Base-by-base conservation (phyloP, 78 protist genomes). In the Planoprotostelium fungivorum region DNA sequence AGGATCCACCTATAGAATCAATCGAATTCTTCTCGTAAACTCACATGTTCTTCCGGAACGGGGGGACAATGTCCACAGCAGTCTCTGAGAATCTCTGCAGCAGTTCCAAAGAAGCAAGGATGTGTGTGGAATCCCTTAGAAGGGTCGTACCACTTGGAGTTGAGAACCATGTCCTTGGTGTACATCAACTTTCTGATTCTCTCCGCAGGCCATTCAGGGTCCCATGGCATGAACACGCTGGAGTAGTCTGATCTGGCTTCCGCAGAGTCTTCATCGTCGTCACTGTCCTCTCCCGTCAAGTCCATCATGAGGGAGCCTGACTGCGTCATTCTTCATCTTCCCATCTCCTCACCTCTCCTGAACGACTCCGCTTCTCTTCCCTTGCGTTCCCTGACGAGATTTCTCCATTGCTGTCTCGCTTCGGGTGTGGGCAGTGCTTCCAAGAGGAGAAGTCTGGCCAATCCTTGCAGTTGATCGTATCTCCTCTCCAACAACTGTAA, bases 51-150 rank as follows among this genome's bases (percentile, higher is more conserved):
- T n/a, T 83, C 84, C 34, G 83, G 86, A 25, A 83, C 1, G 63
- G 63, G 37, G 28, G 87, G 83, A 35, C 91, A 86, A 0, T 37
- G 0, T n/a, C 87, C 87, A 34, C 91, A 89, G 38, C 91, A 89
- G 63, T 89, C 91, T 9, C 38, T 86, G 29, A 89, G 29, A 35
- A 89, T 9, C 34, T 83, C 35, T 1, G 0, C 91, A 9, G 51
- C 51, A 5, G 88, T 83, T 9, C 91, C 91, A 25, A 83, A 38
- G 38, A 89, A 89, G 91, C 91, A 89, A 9, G 91, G 91, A 29
- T 89, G 91, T 10, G 91, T 89, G 87, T 89, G 91, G 83, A 28
- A 1, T 9, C 0, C 63, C 86, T 36, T 89, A 10, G 31, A 23
- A 10, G 73, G 91, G 86, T 89, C 91, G 38, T 84, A 89, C 86